Evolutionary conservation across 2,329 filamentous ascomycete genomes (phyloP), one percentile per base, ranked within the genome.

Genomic region (Ophiostoma triangulosporum): DNA sequence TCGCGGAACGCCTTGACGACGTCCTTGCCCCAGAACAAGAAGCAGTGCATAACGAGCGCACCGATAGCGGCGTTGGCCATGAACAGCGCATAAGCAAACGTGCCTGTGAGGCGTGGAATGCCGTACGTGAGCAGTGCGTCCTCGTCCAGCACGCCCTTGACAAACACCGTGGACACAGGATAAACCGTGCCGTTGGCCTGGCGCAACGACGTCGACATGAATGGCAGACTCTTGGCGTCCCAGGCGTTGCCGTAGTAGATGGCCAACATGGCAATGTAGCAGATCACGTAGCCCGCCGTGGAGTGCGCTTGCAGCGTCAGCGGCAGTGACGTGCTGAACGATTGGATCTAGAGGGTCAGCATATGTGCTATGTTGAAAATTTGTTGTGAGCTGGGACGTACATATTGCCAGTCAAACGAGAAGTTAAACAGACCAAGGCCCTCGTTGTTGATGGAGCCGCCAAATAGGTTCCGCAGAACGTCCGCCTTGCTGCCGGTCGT

Each of bases 31-130:
- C 74, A 80, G 60, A 81, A 80, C 5, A 79, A 61, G 50, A 73
- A 54, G 56, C 70, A 73, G 56, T 80, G 77, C 3, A 68, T 61
- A 27, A 79, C 65, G 24, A 80, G 61, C 5, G 77, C 77, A 2
- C 77, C 77, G 49, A 80, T 80, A 31, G 76, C 75, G 57, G 73
- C 73, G 62, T 79, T 78, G 2, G 75, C 73, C 66, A 78, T 78
- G 56, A 80, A 72, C 66, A 79, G 69, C 2, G 70, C 64, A 45
- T 72, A 77, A 0, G 74, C 75, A 58, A 78, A 78, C 0, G 63
- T 69, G 1, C 73, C 75, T 0, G 70, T 70, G 3, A 80, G 61
- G 7, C 61, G 67, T 0, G 76, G 76, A 3, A 73, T 55, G 1
- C 76, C 76, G 49, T 70, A 68, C 26, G 65, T 60, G 0, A 62